phyloP scores from a whole-genome alignment of 257 asterid species.

The Solanum chaucha region DNA sequence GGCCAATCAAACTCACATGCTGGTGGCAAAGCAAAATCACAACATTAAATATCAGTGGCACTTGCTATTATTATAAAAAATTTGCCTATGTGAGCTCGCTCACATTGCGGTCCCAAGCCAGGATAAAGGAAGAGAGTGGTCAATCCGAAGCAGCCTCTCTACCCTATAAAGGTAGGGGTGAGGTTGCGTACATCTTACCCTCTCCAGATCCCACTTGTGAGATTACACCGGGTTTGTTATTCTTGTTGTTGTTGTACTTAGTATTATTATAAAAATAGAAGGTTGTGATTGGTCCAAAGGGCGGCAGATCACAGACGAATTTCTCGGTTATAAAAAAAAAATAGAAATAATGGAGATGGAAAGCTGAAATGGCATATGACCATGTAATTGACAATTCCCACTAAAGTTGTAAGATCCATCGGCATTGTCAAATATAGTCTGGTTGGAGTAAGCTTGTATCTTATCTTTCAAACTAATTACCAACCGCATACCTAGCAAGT shows the following conservation, averaged over 20 bases:
- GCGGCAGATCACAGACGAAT: no score
- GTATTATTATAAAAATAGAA: not conserved
- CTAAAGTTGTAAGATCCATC: not conserved
- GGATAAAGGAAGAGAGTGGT: not conserved
- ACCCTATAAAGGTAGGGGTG: not conserved
- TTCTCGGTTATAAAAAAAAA: no score
- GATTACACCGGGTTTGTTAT: not conserved
- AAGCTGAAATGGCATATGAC: not conserved
- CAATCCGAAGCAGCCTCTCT: not conserved
- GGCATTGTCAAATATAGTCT: not conserved
- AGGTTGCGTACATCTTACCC: not conserved
- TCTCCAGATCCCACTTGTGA: not conserved
- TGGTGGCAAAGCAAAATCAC: not conserved
- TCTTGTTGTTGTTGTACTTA: not conserved
- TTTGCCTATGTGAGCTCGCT: not conserved
- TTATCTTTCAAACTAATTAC: not conserved
- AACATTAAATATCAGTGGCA: not conserved
- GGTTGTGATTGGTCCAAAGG: no score
- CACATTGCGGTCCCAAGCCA: not conserved
- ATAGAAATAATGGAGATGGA: not conserved
- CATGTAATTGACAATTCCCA: not conserved
- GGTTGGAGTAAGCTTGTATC: not conserved
- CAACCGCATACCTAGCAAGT: not conserved
- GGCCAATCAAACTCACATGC: not conserved
- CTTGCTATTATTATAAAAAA: not conserved